These are phyloP conservation scores for Amaranthus cruentus DNA, from an alignment of 148 eudicot genomes.

Conservation along the genomic window DNA sequence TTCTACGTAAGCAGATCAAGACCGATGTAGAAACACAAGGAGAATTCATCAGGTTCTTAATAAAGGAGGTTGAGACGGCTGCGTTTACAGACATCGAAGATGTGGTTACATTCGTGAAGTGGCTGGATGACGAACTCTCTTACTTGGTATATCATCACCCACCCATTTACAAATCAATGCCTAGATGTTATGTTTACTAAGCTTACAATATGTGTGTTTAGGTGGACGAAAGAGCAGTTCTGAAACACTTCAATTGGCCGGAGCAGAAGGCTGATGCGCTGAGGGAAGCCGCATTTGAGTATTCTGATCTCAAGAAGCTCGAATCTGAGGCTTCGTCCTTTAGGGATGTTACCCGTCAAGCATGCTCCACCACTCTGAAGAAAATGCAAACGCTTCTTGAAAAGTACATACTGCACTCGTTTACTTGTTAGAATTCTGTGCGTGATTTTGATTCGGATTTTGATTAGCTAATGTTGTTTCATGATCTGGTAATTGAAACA, in stretches of 20 bases:
- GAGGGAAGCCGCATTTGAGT: constrained; percentile 97
- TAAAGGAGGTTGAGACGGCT: constrained; percentile 77
- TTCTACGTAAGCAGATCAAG: constrained; percentile 49
- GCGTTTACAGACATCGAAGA: constrained; percentile 78
- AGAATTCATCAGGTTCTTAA: constrained; percentile 72
- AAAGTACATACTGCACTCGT: constrained; percentile 40
- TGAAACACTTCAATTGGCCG: constrained; percentile 95
- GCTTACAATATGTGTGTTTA: constrained; percentile 16
- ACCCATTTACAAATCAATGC: no score
- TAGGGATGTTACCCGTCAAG: constrained; percentile 60
- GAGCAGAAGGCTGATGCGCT: constrained; percentile 92
- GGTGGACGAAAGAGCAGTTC: constrained; percentile 97
- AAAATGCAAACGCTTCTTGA: constrained; percentile 93
- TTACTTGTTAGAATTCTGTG: neutral
- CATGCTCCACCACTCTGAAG: constrained; percentile 71
- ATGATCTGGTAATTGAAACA: constrained; percentile 23
- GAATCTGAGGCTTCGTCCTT: constrained; percentile 69
- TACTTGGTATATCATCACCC: constrained; percentile 53
- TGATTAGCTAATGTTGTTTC: neutral
- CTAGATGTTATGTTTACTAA: neutral
- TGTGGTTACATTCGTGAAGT: constrained; percentile 84
- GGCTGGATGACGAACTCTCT: constrained; percentile 95
- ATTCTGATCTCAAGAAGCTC: constrained; percentile 86
- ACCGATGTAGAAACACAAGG: constrained; percentile 94
- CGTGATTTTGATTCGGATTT: neutral